Base-by-base conservation (phyloP, 192 early-diverging fungal genomes). In the Coemansia sp. region DNA sequence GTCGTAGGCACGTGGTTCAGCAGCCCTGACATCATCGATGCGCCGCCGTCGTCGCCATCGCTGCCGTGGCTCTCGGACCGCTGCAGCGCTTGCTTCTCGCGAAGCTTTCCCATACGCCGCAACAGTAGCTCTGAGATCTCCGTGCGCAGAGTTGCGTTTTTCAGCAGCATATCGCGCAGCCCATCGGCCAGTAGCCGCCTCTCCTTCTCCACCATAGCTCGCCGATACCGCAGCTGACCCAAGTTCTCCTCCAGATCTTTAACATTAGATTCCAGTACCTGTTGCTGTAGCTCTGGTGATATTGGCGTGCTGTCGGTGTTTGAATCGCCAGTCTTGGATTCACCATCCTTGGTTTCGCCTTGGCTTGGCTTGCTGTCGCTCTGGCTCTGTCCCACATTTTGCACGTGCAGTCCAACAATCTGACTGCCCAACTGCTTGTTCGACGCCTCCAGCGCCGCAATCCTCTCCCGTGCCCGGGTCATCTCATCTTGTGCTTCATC, bases 1-100 rank as follows among this genome's bases (percentile, higher is more conserved):
- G 64, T 55, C 37, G 68, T 65, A 9, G 78, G 78, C 11, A 81
- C 54, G 31, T 65, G 64, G 57, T 64, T 67, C n/a, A 75, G 40
- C n/a, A 75, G 53, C 10, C 59, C 68, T 8, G 72, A 81, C 62
- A 65, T 59, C 19, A 63, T 71, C 14, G 76, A 79, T 19, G 40
- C 38, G 25, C 14, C 51, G 12, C 52, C 75, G 15, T 78, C 75
- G 2, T 28, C 51, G 12, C 52, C 75, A 20, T 78, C 75, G 5
- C 69, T 66, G 53, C 21, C 48, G 23, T 10, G 26, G 56, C 71
- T 66, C 20, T 57, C 63, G 0, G 42, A 12, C 10, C 62, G 59
- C 57, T 64, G 62, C 37, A 65, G 68, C 34, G 48, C 31, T 10
- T 66, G 65, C 44, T 74, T 42, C 26, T 75, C 72, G 21, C 66